Conservation (phyloP, 768 basidiomycete genomes). For the Tylopilus felleus region DNA sequence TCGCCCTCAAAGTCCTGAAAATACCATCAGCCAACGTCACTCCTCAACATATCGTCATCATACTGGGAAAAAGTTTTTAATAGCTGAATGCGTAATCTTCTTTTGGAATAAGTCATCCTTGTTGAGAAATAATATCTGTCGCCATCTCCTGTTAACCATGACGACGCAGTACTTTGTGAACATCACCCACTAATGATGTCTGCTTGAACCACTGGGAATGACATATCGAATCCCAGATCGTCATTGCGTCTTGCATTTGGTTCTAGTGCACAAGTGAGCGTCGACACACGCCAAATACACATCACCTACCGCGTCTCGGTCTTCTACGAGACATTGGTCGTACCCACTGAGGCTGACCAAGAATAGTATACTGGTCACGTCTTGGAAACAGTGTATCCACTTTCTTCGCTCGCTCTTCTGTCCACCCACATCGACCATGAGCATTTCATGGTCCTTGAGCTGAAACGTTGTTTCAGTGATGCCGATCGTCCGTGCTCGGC, state of each 20-base stretch:
- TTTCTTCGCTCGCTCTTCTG: constrained; percentile 92
- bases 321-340: constrained; percentile 92
- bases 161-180: not conserved
- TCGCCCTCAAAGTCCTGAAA: constrained; percentile 81
- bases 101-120: constrained; percentile 91
- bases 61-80: constrained; percentile 87
- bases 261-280: constrained; percentile 48
- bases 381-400: constrained; percentile 95
- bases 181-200: constrained; percentile 74
- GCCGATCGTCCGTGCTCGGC: constrained; percentile 84
- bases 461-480: constrained; percentile 87
- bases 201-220: constrained; percentile 97
- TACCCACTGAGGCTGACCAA: constrained; percentile 89
- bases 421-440: constrained; percentile 92
- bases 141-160: not conserved
- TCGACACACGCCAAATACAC: not conserved
- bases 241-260: constrained; percentile 98
- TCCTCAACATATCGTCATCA: constrained; percentile 15
- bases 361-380: constrained; percentile 91
- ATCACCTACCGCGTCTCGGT: constrained; percentile 76
- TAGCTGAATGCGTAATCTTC: constrained; percentile 79
- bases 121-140: constrained; percentile 89
- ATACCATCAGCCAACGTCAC: not conserved
- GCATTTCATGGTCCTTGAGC: constrained; percentile 75
- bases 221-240: constrained; percentile 98